phyloP scores from a whole-genome alignment of 495 filamentous ascomycete genomes.

The Delitschia confertaspora region DNA sequence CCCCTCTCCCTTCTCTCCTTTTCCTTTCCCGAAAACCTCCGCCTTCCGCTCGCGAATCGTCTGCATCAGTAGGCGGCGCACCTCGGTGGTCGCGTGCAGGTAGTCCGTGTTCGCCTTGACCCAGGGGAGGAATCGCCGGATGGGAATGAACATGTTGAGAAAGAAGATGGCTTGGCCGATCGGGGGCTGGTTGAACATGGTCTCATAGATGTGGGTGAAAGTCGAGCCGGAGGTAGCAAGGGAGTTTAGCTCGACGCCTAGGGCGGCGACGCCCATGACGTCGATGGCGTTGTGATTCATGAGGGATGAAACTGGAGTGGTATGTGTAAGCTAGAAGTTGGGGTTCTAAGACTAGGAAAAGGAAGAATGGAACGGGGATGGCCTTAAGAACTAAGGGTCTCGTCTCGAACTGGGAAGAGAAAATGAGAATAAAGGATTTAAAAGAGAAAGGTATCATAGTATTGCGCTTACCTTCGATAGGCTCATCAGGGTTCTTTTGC shows the following conservation, averaged over 20 bases:
- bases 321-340: constrained; percentile 8
- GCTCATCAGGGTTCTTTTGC: not conserved
- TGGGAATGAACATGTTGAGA: constrained; percentile 13
- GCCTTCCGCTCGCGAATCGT: not conserved
- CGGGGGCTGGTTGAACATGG: constrained; percentile 43
- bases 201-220: constrained; percentile 57
- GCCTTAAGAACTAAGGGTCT: too few species aligned
- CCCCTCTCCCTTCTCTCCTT: not conserved
- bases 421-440: too few species aligned
- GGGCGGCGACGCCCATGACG: constrained; percentile 70
- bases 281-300: constrained; percentile 79
- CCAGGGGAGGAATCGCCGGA: constrained; percentile 12
- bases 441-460: too few species aligned
- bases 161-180: constrained; percentile 4
- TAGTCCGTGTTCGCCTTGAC: constrained; percentile 13
- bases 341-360: not conserved
- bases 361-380: not conserved
- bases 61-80: constrained; percentile 2
- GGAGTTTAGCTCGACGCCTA: constrained; percentile 68
- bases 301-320: constrained; percentile 65
- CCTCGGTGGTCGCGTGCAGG: constrained; percentile 1
- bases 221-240: constrained; percentile 53
- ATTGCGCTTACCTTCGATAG: not conserved
- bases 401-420: too few species aligned
- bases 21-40: not conserved